Conservation (phyloP, 768 basidiomycete species). For the Agaricus sinodeliciosus region DNA sequence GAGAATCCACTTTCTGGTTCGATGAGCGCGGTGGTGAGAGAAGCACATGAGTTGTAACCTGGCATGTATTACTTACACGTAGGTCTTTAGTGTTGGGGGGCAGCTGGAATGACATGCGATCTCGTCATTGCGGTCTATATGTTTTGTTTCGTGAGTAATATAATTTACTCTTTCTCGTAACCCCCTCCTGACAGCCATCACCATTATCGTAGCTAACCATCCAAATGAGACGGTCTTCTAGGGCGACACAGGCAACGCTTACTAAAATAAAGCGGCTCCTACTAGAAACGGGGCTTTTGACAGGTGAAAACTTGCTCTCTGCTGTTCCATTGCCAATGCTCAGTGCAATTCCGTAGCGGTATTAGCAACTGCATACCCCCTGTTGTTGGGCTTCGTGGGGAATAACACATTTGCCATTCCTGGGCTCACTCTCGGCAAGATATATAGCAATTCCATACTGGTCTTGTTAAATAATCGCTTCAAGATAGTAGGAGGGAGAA, state of each 20-base stretch:
- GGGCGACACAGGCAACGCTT: no score
- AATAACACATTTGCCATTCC: background rate
- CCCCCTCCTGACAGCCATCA: no score
- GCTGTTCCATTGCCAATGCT: no score
- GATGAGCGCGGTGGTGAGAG: background rate
- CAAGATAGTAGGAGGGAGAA: background rate
- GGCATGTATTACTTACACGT: background rate
- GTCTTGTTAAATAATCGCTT: constrained; percentile 5
- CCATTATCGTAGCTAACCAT: no score
- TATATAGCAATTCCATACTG: constrained; percentile 4
- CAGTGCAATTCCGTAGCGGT: no score
- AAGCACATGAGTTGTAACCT: background rate
- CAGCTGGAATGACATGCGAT: background rate
- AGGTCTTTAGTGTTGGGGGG: background rate
- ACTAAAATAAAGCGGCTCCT: no score
- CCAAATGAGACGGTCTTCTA: no score
- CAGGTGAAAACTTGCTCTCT: no score
- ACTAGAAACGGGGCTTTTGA: no score
- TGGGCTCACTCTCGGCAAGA: constrained; percentile 1
- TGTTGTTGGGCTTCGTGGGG: background rate
- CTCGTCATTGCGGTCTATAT: constrained; percentile 2
- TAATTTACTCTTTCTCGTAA: no score
- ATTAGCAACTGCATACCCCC: no score
- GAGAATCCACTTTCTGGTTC: background rate
- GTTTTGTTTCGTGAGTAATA: background rate